Conservation (phyloP, 1,284 basidiomycete species). For the Stygiomarasmius scandens region DNA sequence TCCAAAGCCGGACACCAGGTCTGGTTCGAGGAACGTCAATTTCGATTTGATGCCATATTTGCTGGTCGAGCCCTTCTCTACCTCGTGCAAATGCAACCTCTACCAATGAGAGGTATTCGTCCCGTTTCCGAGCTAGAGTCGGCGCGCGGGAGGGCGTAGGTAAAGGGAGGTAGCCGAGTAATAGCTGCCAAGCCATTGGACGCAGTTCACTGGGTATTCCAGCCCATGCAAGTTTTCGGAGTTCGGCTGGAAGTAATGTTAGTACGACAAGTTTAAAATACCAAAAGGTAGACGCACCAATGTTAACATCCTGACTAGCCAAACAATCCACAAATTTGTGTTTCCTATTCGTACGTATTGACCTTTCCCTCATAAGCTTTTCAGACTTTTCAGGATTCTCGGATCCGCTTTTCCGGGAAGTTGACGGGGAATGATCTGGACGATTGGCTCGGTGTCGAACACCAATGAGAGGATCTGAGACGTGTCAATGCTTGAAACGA, state of each 20-base stretch:
- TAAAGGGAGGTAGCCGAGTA: constrained; percentile 92
- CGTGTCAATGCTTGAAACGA: constrained; percentile 12
- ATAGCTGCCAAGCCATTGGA: constrained; percentile 92
- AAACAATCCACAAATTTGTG: constrained; percentile 77
- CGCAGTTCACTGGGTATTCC: constrained; percentile 90
- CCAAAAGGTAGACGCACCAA: constrained; percentile 50
- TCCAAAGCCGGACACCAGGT: constrained; percentile 91
- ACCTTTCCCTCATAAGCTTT: constrained; percentile 71
- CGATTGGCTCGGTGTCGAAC: constrained; percentile 47
- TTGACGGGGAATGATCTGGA: constrained; percentile 36
- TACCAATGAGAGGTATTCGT: constrained; percentile 90
- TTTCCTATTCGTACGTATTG: constrained; percentile 71
- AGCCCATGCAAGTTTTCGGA: constrained; percentile 93
- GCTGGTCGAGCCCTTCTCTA: constrained; percentile 82
- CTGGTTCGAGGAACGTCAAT: constrained; percentile 95
- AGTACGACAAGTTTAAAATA: constrained; percentile 6
- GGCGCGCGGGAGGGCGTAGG: constrained; percentile 77
- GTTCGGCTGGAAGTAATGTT: constrained; percentile 55
- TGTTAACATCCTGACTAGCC: constrained; percentile 71
- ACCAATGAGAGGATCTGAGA: constrained; percentile 61
- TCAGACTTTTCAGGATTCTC: constrained; percentile 49
- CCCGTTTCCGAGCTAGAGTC: constrained; percentile 86
- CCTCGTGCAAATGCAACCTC: constrained; percentile 91
- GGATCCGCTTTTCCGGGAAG: constrained; percentile 25
- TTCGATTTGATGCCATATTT: constrained; percentile 98